phyloP scores from a whole-genome alignment of 345 rosid genomes.

The Gossypioides kirkii region DNA sequence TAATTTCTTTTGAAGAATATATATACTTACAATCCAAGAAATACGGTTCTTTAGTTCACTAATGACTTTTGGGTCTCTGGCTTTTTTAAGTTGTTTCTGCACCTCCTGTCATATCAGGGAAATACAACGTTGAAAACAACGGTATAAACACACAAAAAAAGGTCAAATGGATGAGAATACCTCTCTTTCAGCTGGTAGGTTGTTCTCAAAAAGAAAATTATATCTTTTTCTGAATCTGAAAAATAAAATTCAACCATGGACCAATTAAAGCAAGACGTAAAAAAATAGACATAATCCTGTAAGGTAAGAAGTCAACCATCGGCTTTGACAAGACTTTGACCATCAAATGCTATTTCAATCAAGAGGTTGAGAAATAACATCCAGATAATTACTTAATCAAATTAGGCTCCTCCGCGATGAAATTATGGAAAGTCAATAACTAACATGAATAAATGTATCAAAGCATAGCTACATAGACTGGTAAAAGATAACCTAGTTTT shows the following conservation, averaged over 20 bases:
- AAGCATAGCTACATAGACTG: neutral
- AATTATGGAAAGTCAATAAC: neutral
- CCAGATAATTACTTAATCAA: neutral
- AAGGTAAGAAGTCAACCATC: neutral
- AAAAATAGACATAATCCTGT: neutral
- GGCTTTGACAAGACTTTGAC: neutral
- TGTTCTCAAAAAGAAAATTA: slow-evolving; percentile 55
- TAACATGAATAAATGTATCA: neutral
- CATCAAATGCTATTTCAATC: neutral
- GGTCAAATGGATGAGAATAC: neutral
- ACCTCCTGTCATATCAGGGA: slow-evolving; percentile 30
- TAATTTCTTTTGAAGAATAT: neutral
- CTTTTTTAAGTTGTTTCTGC: slow-evolving; percentile 37
- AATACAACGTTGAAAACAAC: neutral
- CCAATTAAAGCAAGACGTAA: neutral
- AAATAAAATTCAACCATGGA: neutral
- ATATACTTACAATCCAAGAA: slow-evolving; percentile 57
- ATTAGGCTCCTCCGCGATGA: neutral
- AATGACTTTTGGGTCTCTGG: slow-evolving; percentile 36
- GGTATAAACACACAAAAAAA: neutral
- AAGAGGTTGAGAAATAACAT: neutral
- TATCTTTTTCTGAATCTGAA: slow-evolving; percentile 74
- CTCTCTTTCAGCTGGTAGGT: slow-evolving; percentile 61
- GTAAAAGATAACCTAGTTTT: neutral
- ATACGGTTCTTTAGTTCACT: slow-evolving; percentile 33